phyloP scores from a whole-genome alignment of 2,329 filamentous ascomycete genomes.

The Cladophialophora bantiana region DNA sequence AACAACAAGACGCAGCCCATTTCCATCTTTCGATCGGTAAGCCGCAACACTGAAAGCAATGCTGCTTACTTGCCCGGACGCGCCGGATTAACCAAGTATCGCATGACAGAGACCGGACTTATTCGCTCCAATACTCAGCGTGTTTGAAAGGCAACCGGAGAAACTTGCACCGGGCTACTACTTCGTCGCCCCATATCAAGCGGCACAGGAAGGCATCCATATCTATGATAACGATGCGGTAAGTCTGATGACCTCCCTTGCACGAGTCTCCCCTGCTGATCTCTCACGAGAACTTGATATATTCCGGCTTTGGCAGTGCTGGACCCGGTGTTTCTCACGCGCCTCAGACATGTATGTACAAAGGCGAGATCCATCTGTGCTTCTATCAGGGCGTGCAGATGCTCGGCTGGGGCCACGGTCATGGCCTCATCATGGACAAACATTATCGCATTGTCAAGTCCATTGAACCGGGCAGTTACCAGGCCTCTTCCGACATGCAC shows the following conservation, averaged over 20 bases:
- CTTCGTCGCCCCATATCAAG: slow-evolving; percentile 59
- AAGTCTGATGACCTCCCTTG: slow-evolving; percentile 28
- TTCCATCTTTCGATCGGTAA: slow-evolving; percentile 48
- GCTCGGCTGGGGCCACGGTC: slow-evolving; percentile 59
- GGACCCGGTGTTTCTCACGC: slow-evolving; percentile 59
- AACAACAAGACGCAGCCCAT: slow-evolving; percentile 42
- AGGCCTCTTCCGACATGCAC: slow-evolving; percentile 58
- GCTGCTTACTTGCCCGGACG: neutral
- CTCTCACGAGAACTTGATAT: slow-evolving; percentile 54
- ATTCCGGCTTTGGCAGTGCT: slow-evolving; percentile 57
- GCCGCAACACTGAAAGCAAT: slow-evolving; percentile 24
- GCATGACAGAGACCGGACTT: slow-evolving; percentile 49
- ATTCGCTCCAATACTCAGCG: slow-evolving; percentile 46
- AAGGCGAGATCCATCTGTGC: slow-evolving; percentile 58
- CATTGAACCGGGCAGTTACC: slow-evolving; percentile 48
- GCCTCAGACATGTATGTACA: slow-evolving; percentile 58
- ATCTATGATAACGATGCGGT: slow-evolving; percentile 61
- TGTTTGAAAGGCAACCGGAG: slow-evolving; percentile 43
- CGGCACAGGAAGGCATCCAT: slow-evolving; percentile 57
- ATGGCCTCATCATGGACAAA: slow-evolving; percentile 61
- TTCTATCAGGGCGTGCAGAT: slow-evolving; percentile 61
- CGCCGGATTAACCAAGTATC: slow-evolving; percentile 15
- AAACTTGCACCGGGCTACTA: slow-evolving; percentile 57
- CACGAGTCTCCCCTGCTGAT: slow-evolving; percentile 11
- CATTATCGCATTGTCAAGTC: slow-evolving; percentile 58